phyloP scores from a whole-genome alignment of 2,329 filamentous ascomycete species.

The Elsinoe perseae region DNA sequence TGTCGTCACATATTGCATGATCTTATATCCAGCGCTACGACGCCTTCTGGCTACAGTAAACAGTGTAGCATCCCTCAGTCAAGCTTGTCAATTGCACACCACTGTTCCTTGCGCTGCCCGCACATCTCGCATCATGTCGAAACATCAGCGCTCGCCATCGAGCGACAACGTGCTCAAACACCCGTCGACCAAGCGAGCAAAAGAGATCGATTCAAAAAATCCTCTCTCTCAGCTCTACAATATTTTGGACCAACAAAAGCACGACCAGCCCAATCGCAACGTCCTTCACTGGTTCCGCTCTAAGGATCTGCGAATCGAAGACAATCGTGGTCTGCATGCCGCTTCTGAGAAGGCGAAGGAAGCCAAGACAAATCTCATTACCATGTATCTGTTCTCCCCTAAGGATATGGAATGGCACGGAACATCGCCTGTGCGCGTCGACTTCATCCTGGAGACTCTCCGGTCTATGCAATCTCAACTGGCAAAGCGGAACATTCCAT shows the following conservation, averaged over 20 bases:
- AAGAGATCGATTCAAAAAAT: constrained; percentile 40
- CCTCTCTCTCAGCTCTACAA: constrained; percentile 38
- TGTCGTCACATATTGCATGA: neutral
- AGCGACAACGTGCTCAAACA: constrained; percentile 30
- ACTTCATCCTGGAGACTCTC: constrained; percentile 43
- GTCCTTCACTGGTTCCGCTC: constrained; percentile 47
- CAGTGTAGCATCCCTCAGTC: neutral
- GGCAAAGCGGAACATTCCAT: constrained; percentile 42
- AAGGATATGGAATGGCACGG: constrained; percentile 46
- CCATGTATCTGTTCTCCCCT: constrained; percentile 41
- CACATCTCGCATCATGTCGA: neutral
- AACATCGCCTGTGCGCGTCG: constrained; percentile 41
- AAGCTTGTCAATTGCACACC: neutral
- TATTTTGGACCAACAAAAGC: constrained; percentile 34
- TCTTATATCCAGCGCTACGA: neutral
- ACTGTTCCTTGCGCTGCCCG: neutral
- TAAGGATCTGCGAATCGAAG: constrained; percentile 44
- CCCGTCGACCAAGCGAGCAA: constrained; percentile 43
- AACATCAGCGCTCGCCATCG: constrained; percentile 10
- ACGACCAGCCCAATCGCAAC: constrained; percentile 33
- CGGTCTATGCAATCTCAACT: constrained; percentile 40
- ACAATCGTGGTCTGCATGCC: constrained; percentile 42
- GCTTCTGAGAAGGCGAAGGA: constrained; percentile 41
- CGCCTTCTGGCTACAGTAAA: neutral
- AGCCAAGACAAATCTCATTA: constrained; percentile 37